A percentile compares a stretch with the other conserved stretches of the same genome.
Conservation (phyloP, 2,329 filamentous ascomycete species). For the Cyclaneusma minus region DNA sequence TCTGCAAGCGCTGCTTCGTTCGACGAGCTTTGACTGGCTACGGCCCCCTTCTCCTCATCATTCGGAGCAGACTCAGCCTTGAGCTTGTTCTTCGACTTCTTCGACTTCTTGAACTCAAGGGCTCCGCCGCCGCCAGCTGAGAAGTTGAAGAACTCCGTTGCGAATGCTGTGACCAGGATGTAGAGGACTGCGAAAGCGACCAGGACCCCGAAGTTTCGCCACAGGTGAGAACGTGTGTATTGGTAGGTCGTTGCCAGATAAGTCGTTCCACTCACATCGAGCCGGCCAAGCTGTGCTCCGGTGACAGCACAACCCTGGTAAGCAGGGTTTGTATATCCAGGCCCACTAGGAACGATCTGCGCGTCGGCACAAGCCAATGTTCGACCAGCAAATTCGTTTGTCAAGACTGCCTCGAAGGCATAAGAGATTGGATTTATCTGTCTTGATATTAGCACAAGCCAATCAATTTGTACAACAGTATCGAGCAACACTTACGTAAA, state of each 20-base stretch:
- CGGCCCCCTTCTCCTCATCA: conserved; percentile 37
- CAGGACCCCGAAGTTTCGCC: conserved; percentile 52
- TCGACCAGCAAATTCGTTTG: conserved; percentile 44
- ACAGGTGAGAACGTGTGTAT: conserved; percentile 41
- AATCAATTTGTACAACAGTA: too few relatives aligned
- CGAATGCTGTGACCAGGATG: conserved; percentile 53
- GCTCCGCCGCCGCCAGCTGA: conserved; percentile 47
- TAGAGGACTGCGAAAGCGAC: conserved; percentile 65
- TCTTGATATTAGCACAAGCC: neutral
- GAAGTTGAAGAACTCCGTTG: conserved; percentile 54
- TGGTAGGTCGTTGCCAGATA: conserved; percentile 40
- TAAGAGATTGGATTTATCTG: conserved; percentile 31
- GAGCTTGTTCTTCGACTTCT: conserved; percentile 37
- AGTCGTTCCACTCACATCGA: conserved; percentile 32
- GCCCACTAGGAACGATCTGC: conserved; percentile 43
- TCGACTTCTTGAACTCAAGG: conserved; percentile 56
- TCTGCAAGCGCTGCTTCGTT: conserved; percentile 18
- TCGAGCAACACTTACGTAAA: conserved; percentile 29
- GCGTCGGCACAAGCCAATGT: conserved; percentile 38
- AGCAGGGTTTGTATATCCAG: conserved; percentile 30
- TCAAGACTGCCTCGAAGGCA: conserved; percentile 45
- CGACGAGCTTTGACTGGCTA: conserved; percentile 10
- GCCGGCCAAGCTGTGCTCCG: conserved; percentile 36
- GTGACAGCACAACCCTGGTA: conserved; percentile 48
- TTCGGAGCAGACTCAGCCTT: conserved; percentile 24